Evolutionary conservation across 371 early-diverging fungal species (phyloP), one percentile per base, ranked within the genome.

Genomic region (Thermomucor indicae-seudaticae): DNA sequence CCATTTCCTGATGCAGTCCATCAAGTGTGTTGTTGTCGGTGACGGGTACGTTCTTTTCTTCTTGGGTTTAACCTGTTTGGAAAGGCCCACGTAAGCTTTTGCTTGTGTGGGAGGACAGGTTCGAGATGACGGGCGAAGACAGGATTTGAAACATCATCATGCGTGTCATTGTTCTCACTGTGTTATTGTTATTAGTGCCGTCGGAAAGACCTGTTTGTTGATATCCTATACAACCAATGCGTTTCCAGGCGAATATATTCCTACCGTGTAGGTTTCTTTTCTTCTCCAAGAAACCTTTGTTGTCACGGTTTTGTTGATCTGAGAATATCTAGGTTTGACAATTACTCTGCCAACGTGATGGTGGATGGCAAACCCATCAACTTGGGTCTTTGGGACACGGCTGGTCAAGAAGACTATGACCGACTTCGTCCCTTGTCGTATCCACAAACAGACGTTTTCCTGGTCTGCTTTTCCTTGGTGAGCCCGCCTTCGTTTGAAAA

Each of bases 341-440:
- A 88, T 62, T 90, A 88, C 67, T 85, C 84, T 4, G 88, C 88
- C 27, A 84, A 87, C 52, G 85, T 90, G 19, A 88, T 86, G 82
- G 84, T 86, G 1, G 84, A 87, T 56, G 86, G 86, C 39, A 87
- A 87, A 54, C 88, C 85, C 31, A 85, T 88, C 60, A 85, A 85
- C 56, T 61, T 94, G 34, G 86, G 86, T 29, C 70, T 94, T 32
- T 96, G 95, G 95, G 95, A 96, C 70, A 95, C 95, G 30, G 98
- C 98, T 54, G 99, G 99, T 50, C 99, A 99, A 72, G 99, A 99
- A 79, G 97, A 98, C 89, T 95, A 97, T 65, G 96, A 97, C 63
- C 95, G 96, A 62, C 92, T 99, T 47, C 95, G 97, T 32, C 84
- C 88, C 4, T 69, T 92, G 20, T 89, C 89, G 8, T 92, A 91